phyloP scores from a whole-genome alignment of 1,284 basidiomycete genomes.

The Earliella scabrosa region DNA sequence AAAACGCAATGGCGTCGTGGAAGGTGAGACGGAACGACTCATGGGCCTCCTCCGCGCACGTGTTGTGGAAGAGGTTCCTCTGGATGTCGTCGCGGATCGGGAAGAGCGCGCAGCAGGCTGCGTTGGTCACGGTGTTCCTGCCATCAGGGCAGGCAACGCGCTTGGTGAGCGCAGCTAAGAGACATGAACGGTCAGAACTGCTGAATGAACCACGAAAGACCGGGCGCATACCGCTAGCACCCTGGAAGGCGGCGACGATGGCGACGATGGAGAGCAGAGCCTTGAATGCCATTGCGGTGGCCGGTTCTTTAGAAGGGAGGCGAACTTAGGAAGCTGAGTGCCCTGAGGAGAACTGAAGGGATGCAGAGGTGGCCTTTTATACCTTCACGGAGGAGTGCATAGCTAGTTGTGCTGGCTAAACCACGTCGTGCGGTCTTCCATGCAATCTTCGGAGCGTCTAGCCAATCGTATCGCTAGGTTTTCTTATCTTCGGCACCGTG shows the following conservation, averaged over 20 bases:
- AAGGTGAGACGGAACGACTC: constrained; percentile 4
- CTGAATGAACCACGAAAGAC: not conserved
- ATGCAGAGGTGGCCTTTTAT: not conserved
- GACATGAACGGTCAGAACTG: not conserved
- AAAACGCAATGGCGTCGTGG: constrained; percentile 20
- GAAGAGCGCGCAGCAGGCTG: constrained; percentile 6
- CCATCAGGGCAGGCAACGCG: constrained; percentile 4
- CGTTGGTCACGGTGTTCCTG: constrained; percentile 4
- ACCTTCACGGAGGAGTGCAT: no score
- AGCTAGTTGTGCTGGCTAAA: no score
- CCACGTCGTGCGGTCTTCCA: no score
- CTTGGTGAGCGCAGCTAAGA: constrained; percentile 16
- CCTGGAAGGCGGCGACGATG: constrained; percentile 3
- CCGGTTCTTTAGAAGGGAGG: not conserved
- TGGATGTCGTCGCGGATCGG: constrained; percentile 5
- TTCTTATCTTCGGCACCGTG: not conserved
- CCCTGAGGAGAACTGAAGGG: not conserved
- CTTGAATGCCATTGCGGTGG: constrained; percentile 4
- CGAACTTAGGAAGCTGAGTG: not conserved
- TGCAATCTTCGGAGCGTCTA: no score
- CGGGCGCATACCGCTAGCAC: not conserved
- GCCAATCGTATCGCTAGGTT: no score
- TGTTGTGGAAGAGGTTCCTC: constrained; percentile 2
- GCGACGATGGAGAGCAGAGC: constrained; percentile 3
- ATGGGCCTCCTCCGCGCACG: constrained; percentile 1